These are phyloP conservation scores for Alternaria longipes DNA, from an alignment of 2,329 filamentous ascomycete genomes.

Conservation along the genomic window DNA sequence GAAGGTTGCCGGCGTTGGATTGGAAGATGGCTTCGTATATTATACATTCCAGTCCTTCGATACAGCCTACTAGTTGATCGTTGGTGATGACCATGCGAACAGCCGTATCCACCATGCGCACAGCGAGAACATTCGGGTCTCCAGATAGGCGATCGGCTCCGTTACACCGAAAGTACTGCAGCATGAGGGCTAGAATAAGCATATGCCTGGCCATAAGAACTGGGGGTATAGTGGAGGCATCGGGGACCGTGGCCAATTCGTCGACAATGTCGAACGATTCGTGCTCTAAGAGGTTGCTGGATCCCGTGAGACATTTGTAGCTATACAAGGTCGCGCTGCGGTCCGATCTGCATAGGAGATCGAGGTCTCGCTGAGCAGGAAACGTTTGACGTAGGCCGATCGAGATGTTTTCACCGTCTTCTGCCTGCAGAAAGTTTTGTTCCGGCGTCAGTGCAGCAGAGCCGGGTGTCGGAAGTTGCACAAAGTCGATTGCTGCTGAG, in stretches of 20 bases:
- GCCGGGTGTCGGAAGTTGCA: constrained; percentile 3
- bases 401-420: constrained; percentile 15
- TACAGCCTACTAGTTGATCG: constrained; percentile 47
- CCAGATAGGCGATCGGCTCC: constrained; percentile 34
- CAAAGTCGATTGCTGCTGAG: constrained; percentile 2
- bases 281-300: constrained; percentile 12
- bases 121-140: constrained; percentile 32
- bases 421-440: neutral
- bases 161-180: constrained; percentile 31
- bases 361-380: constrained; percentile 6
- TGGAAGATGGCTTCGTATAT: constrained; percentile 55
- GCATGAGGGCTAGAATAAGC: constrained; percentile 42
- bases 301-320: constrained; percentile 20
- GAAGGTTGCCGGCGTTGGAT: constrained; percentile 53
- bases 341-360: neutral
- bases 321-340: constrained; percentile 8
- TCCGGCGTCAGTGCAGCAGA: constrained; percentile 1
- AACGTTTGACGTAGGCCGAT: constrained; percentile 15
- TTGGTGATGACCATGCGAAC: constrained; percentile 45
- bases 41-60: constrained; percentile 56
- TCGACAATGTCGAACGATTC: constrained; percentile 14
- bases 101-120: constrained; percentile 40
- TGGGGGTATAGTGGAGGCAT: constrained; percentile 31
- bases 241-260: constrained; percentile 14
- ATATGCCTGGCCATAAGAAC: constrained; percentile 46